These are phyloP conservation scores for Loxodes magnus DNA, from an alignment of 73 alveolate genomes.

Conservation along the genomic window DNA sequence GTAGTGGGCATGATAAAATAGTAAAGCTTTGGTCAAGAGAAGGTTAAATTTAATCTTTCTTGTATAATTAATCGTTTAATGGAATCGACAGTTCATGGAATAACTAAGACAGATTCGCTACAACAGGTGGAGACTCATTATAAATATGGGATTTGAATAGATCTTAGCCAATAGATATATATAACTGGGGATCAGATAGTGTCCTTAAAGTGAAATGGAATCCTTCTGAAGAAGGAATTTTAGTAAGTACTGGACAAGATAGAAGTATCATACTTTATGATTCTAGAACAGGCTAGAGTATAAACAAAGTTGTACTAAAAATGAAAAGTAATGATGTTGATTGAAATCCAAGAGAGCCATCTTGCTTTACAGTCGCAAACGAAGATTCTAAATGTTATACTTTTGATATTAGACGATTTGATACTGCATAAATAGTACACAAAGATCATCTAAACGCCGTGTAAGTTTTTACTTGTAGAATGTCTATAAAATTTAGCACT, in stretches of 20 bases:
- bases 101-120: not conserved
- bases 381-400: slow-evolving; percentile 95
- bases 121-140: slow-evolving; percentile 68
- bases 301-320: slow-evolving; percentile 70
- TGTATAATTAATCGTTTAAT: not conserved
- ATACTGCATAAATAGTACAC: slow-evolving; percentile 81
- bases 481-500: slow-evolving; percentile 84
- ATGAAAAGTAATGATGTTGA: slow-evolving; percentile 80
- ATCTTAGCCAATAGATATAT: slow-evolving; percentile 74
- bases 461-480: slow-evolving; percentile 3
- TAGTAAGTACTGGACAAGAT: slow-evolving; percentile 73
- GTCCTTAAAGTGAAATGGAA: slow-evolving; percentile 76
- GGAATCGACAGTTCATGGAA: slow-evolving; percentile 9
- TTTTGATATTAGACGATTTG: slow-evolving; percentile 93
- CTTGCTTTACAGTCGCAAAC: slow-evolving; percentile 90
- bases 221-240: slow-evolving; percentile 76
- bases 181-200: slow-evolving; percentile 90
- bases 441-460: slow-evolving; percentile 96
- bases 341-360: slow-evolving; percentile 98
- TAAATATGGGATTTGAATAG: slow-evolving; percentile 94
- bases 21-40: slow-evolving; percentile 3
- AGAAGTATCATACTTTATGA: slow-evolving; percentile 85
- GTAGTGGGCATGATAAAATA: slow-evolving; percentile 4
- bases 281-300: slow-evolving; percentile 77
- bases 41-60: not conserved